Conservation (phyloP, 441 rosid genomes). For the Euphorbia schlechtendalii region DNA sequence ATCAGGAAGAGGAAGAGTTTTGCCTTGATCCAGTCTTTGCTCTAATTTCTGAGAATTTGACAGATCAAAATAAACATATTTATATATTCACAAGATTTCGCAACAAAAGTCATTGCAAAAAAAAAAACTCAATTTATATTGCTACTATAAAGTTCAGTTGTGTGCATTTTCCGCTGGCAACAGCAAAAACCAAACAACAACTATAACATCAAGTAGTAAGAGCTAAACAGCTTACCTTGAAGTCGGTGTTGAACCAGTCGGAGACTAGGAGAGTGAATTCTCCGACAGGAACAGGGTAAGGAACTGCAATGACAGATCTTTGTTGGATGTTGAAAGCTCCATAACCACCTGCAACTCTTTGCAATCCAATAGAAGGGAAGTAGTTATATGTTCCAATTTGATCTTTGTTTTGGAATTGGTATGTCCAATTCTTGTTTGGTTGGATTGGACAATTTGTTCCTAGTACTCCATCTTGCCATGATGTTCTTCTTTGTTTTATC, state of each 20-base stretch:
- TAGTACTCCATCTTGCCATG: slow-evolving; percentile 87
- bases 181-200: too few species aligned
- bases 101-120: too few species aligned
- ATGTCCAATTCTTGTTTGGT: slow-evolving; percentile 60
- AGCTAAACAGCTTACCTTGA: slow-evolving; percentile 37
- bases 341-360: slow-evolving; percentile 65
- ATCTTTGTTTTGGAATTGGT: slow-evolving; percentile 68
- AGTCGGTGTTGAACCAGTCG: slow-evolving; percentile 55
- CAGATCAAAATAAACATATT: too few species aligned
- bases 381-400: slow-evolving; percentile 62
- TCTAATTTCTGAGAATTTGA: slow-evolving; percentile 33
- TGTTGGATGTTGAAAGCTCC: slow-evolving; percentile 48
- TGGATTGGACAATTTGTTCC: slow-evolving; percentile 83
- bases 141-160: too few species aligned
- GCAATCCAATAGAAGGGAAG: slow-evolving; percentile 60
- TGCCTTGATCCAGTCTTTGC: slow-evolving; percentile 41
- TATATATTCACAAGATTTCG: too few species aligned
- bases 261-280: slow-evolving; percentile 51
- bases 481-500: slow-evolving; percentile 49
- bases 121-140: too few species aligned
- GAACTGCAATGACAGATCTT: slow-evolving; percentile 53
- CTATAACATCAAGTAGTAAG: too few species aligned
- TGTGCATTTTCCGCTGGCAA: too few species aligned
- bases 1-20: slow-evolving; percentile 47
- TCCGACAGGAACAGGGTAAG: slow-evolving; percentile 46